Base-by-base conservation (phyloP, 2,329 filamentous ascomycete species). In the Colletotrichum navitas region DNA sequence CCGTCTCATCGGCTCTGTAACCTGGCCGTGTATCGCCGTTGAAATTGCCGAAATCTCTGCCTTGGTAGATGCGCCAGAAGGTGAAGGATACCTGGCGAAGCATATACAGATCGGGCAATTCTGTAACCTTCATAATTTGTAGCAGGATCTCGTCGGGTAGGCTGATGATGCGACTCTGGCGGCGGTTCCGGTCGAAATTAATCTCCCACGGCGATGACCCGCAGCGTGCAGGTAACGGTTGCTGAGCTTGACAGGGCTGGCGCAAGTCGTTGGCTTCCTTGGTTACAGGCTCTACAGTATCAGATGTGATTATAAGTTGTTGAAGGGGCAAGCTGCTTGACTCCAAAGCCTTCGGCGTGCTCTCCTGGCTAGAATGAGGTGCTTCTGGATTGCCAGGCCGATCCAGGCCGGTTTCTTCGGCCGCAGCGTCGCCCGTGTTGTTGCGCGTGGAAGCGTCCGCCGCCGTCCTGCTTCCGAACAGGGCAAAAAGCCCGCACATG, bases 11-110 rank as follows among this genome's bases (percentile, higher is more conserved):
- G 8, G 21, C 12, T 21, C n/a, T 1, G 11, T 8, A 12, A 12
- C 36, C 11, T 1, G 34, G 14, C 6, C 10, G 29, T 29, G 2
- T 29, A 29, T 29, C 29, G 4, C 29, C 4, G 29, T 29, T 29
- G 16, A 32, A 41, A 2, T 32, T 4, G 24, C 29, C 1, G 26
- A 54, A 32, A 5, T 21, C 26, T n/a, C n/a, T 51, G 12, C 21
- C 7, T 32, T 29, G 11, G 10, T 32, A 51, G 26, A 66, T n/a
- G n/a, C 41, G 54, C 32, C 54, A 51, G 24, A 66, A 66, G 10
- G 43, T 60, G 5, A 60, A 60, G 12, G 54, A 66, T 11, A 14
- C 54, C 45, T 66, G 63, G 2, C 63, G 54, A 4, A 66, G 6
- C 43, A 66, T 51, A 5, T 11, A 41, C 5, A 66, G 32, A 4